Evolutionary conservation across 169 alveolate genomes (phyloP).

Genomic region (Cytauxzoon felis): DNA sequence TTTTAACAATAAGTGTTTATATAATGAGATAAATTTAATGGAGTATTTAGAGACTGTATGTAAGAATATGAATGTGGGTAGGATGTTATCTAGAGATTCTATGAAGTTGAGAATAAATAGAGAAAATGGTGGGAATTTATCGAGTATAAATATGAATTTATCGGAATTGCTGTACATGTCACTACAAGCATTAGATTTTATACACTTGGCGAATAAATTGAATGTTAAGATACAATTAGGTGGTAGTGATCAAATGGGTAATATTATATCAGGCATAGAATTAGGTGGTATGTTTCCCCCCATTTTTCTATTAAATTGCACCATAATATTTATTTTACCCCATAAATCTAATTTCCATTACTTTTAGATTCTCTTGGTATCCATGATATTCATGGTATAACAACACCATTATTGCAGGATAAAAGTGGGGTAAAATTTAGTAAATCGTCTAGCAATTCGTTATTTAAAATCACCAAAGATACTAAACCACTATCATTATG

Average conservation of each 20-base stretch:
- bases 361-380: neutral
- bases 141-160: constrained; percentile 51
- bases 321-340: too few species aligned
- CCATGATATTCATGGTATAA: constrained; percentile 58
- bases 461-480: constrained; percentile 32
- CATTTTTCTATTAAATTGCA: too few species aligned
- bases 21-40: constrained; percentile 45
- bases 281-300: constrained; percentile 40
- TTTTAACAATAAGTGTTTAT: constrained; percentile 59
- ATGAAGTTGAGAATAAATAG: constrained; percentile 23
- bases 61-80: constrained; percentile 54
- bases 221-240: constrained; percentile 76
- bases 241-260: constrained; percentile 83
- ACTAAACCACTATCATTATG: constrained; percentile 37
- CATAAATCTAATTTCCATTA: neutral
- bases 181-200: constrained; percentile 76
- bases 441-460: constrained; percentile 47
- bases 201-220: constrained; percentile 55
- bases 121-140: constrained; percentile 14
- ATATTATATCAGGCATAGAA: constrained; percentile 78
- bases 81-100: constrained; percentile 67
- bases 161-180: constrained; percentile 73
- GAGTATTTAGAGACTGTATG: constrained; percentile 64
- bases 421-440: constrained; percentile 63
- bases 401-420: constrained; percentile 66